Conservation (phyloP, 371 early-diverging fungal species). For the Apophysomyces elegans region DNA sequence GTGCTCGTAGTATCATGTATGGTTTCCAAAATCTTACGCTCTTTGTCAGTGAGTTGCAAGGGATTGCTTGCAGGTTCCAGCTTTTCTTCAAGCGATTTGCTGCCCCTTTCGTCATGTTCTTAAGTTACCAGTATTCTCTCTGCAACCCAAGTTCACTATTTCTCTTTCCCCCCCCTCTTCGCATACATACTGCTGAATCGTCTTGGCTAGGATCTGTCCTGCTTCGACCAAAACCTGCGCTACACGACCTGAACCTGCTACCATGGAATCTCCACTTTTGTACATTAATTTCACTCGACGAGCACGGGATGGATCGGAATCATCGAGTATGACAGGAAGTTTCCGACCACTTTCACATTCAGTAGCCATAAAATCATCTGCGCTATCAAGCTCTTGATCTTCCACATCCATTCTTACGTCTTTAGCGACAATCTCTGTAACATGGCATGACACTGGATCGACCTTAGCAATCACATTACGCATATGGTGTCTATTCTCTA, state of each 20-base stretch:
- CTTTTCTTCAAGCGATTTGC: conserved; percentile 22
- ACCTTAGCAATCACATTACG: conserved; percentile 43
- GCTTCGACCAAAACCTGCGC: conserved; percentile 37
- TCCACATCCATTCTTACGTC: conserved; percentile 34
- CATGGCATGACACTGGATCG: conserved; percentile 38
- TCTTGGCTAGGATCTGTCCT: conserved; percentile 34
- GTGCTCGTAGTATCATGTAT: conserved; percentile 35
- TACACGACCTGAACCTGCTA: conserved; percentile 44
- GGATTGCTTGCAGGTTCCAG: conserved; percentile 30
- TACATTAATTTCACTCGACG: conserved; percentile 32
- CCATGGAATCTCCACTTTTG: conserved; percentile 37
- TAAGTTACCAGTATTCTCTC: not conserved
- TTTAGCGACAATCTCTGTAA: conserved; percentile 41
- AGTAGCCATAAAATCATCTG: conserved; percentile 28
- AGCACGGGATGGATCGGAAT: conserved; percentile 2
- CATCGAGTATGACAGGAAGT: conserved; percentile 19
- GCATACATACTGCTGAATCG: conserved; percentile 24
- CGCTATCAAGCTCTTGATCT: conserved; percentile 13
- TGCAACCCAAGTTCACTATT: not conserved
- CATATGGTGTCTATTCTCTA: conserved; percentile 43
- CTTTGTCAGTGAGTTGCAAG: conserved; percentile 29
- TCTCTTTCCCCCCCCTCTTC: not conserved
- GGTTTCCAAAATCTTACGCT: conserved; percentile 31
- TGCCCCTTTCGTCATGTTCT: conserved; percentile 16
- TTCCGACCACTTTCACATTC: conserved; percentile 17